These are phyloP conservation scores for Epichloe sp. DNA, from an alignment of 2,329 filamentous ascomycete genomes.

Conservation along the genomic window DNA sequence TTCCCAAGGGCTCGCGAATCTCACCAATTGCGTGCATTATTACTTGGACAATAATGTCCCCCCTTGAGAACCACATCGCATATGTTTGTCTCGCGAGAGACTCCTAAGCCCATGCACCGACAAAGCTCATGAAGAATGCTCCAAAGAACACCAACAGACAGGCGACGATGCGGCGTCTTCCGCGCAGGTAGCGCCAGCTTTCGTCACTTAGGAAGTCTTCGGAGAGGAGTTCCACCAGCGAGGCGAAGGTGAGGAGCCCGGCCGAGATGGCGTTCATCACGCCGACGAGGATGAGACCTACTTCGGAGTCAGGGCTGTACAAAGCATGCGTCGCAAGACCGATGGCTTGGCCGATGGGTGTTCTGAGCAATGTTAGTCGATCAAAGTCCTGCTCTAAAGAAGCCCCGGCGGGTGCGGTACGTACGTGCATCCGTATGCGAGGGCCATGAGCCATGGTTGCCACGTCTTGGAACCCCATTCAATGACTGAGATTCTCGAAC, in stretches of 20 bases:
- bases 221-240: conserved; percentile 56
- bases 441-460: conserved; percentile 43
- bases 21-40: background rate
- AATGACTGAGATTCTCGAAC: conserved; percentile 49
- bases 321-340: conserved; percentile 56
- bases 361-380: conserved; percentile 16
- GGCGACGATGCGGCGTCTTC: conserved; percentile 38
- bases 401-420: background rate
- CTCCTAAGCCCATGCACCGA: conserved; percentile 47
- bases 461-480: conserved; percentile 24
- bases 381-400: background rate
- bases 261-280: conserved; percentile 64
- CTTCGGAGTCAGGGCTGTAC: conserved; percentile 53
- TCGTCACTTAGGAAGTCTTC: conserved; percentile 58
- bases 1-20: background rate
- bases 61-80: background rate
- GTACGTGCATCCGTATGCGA: conserved; percentile 40
- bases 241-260: conserved; percentile 58
- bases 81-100: background rate
- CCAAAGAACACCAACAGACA: conserved; percentile 45
- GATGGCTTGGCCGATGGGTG: conserved; percentile 61
- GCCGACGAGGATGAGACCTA: conserved; percentile 56
- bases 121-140: conserved; percentile 49
- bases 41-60: background rate
- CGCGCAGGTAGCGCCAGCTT: conserved; percentile 43